These are phyloP conservation scores for Setaria viridis DNA, from an alignment of 202 grass and related monocot genomes.

Conservation along the genomic window DNA sequence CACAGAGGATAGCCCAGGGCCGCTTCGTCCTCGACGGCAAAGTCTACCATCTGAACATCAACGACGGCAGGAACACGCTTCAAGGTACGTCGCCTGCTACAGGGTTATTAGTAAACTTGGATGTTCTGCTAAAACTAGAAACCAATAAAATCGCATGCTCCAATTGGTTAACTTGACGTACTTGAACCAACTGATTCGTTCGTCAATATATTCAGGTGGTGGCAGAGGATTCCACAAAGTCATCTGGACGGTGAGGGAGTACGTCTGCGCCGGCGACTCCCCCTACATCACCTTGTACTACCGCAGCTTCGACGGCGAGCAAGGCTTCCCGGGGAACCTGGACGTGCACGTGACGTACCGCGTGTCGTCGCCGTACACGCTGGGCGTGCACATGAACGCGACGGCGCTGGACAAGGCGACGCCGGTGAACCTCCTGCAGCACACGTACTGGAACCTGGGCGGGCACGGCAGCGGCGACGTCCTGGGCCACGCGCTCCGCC, in stretches of 20 bases:
- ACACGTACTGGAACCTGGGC: constrained; percentile 85
- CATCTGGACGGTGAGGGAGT: constrained; percentile 80
- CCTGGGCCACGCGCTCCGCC: constrained; percentile 65
- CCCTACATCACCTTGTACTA: constrained; percentile 82
- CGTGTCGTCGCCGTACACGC: constrained; percentile 29
- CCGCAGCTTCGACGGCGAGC: constrained; percentile 80
- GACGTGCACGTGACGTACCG: constrained; percentile 86
- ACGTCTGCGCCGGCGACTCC: constrained; percentile 52
- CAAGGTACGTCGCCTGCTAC: constrained; percentile 40
- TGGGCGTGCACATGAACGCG: constrained; percentile 62
- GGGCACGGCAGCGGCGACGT: constrained; percentile 67
- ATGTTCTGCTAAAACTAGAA: neutral
- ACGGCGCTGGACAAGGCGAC: constrained; percentile 74
- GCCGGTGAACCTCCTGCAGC: constrained; percentile 82
- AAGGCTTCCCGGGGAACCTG: constrained; percentile 75
- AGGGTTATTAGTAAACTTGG: too few species aligned
- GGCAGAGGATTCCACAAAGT: constrained; percentile 81
- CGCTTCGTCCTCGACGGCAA: constrained; percentile 68
- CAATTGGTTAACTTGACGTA: too few species aligned
- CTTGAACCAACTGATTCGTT: neutral
- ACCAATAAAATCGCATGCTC: neutral
- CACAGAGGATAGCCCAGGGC: constrained; percentile 57
- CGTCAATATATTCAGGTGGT: constrained; percentile 47
- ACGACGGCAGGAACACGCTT: constrained; percentile 61
- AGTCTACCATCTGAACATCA: constrained; percentile 53